Evolutionary conservation across 2,329 filamentous ascomycete genomes (phyloP), one percentile per base, ranked within the genome.

Genomic region (Sarocladiaceae sp.): DNA sequence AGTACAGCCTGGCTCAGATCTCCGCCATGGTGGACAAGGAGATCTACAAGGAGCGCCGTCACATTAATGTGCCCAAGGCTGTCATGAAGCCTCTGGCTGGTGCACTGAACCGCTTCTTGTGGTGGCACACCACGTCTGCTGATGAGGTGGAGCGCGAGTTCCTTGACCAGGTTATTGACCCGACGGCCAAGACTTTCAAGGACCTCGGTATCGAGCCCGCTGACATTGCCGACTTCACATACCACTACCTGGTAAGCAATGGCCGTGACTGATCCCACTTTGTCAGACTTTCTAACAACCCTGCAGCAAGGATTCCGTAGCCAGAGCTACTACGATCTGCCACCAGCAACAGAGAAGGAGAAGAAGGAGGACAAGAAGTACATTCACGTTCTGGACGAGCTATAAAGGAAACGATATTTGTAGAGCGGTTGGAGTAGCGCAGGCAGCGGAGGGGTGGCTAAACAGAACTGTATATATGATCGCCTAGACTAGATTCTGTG

Each of bases 311-410:
- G 82, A 64, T 96, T 88, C 75, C 85, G 93, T 62, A 91, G 86
- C 68, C 79, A 85, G 47, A 79, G 82, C 58, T 93, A 83, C 78
- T 95, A 94, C 67, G 91, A 98, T 62, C 76, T 97, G 53, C 93
- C 93, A 42, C 91, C 93, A 40, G 83, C 91, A 58, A 96, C 91
- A 26, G 91, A 96, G 71, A 86, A 85, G 66, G 93, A 98, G 76
- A 93, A 83, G 77, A 77, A 79, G 57, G 90, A 97, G 66, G 90
- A 97, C 69, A 93, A 83, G 78, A 93, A 96, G 75, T 98, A 95
- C 65, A 72, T 97, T 64, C 93, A 98, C 65, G 90, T 98, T 49
- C 72, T 88, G 61, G 88, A 95, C 63, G 84, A 93, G 65, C 80
- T 89, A 74, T 93, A 82, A 69, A 65, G 45, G 45, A 35, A 48